phyloP scores from a whole-genome alignment of 2,329 filamentous ascomycete genomes.

The Juglanconis sp. region DNA sequence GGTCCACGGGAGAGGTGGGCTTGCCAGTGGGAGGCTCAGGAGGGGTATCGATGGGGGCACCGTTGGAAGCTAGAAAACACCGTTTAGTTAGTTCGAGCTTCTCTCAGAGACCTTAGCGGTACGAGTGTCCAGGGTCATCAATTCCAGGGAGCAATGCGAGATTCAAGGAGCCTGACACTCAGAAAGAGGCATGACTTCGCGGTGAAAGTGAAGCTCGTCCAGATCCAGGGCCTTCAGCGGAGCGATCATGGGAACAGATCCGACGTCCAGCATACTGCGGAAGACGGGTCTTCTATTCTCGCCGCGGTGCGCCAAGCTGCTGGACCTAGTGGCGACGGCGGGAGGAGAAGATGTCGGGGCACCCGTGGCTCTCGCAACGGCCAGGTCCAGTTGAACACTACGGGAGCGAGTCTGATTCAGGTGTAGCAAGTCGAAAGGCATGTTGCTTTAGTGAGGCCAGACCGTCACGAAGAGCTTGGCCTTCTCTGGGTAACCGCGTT shows the following conservation, averaged over 20 bases:
- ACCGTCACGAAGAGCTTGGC: slow-evolving; percentile 40
- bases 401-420: slow-evolving; percentile 44
- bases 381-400: slow-evolving; percentile 47
- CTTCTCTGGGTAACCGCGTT: slow-evolving; percentile 26
- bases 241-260: slow-evolving; percentile 43
- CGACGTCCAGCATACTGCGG: slow-evolving; percentile 54
- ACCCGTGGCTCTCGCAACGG: slow-evolving; percentile 16
- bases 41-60: slow-evolving; percentile 36
- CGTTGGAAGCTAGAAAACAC: slow-evolving; percentile 38
- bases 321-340: slow-evolving; percentile 29
- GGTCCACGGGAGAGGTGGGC: slow-evolving; percentile 28
- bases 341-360: slow-evolving; percentile 23
- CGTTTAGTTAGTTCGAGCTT: slow-evolving; percentile 21
- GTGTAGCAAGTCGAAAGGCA: slow-evolving; percentile 40
- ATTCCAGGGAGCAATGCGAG: slow-evolving; percentile 13
- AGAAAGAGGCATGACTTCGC: slow-evolving; percentile 24
- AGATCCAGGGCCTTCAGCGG: slow-evolving; percentile 42
- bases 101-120: neutral
- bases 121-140: neutral
- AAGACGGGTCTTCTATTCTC: slow-evolving; percentile 38
- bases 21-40: slow-evolving; percentile 38
- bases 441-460: slow-evolving; percentile 24
- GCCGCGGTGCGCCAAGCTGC: slow-evolving; percentile 28
- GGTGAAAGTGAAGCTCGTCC: slow-evolving; percentile 45
- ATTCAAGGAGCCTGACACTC: slow-evolving; percentile 35